Evolutionary conservation across 768 basidiomycete genomes (phyloP).

Genomic region (Hygrocybe coccinea): DNA sequence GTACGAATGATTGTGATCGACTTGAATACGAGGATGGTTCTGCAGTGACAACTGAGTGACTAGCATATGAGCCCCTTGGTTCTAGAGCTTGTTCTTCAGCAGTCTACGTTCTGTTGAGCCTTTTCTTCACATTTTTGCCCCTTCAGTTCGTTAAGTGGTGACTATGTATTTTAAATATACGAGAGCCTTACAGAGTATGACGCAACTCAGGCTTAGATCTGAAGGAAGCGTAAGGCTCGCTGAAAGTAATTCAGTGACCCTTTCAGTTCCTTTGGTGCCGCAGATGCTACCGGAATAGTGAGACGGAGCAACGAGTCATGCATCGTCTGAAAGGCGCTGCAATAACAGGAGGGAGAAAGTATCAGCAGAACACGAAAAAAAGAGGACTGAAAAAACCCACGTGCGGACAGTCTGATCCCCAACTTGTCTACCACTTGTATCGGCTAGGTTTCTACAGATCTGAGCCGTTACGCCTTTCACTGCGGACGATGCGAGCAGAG

Average conservation of each 20-base stretch:
- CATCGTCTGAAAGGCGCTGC: background rate
- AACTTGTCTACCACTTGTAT: conserved; percentile 1
- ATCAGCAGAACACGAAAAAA: background rate
- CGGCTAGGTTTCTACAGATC: background rate
- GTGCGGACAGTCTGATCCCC: conserved; percentile 1
- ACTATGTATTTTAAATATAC: too few species aligned
- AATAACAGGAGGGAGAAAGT: background rate
- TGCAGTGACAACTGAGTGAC: too few species aligned
- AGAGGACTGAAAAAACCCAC: background rate
- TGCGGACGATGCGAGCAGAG: background rate
- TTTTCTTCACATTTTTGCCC: too few species aligned
- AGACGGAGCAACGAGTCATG: background rate
- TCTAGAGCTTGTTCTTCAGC: too few species aligned
- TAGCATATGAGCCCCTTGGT: too few species aligned
- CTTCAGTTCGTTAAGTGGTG: too few species aligned
- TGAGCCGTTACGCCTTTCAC: background rate
- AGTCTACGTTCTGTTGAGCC: too few species aligned
- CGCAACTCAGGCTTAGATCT: too few species aligned
- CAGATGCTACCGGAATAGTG: background rate
- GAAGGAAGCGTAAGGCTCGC: background rate
- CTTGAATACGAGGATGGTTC: too few species aligned
- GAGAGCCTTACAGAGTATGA: too few species aligned
- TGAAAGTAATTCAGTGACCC: background rate
- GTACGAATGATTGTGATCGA: too few species aligned
- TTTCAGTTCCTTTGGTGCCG: background rate